Conservation (phyloP, 2,329 filamentous ascomycete species). For the Clonostachys solani region DNA sequence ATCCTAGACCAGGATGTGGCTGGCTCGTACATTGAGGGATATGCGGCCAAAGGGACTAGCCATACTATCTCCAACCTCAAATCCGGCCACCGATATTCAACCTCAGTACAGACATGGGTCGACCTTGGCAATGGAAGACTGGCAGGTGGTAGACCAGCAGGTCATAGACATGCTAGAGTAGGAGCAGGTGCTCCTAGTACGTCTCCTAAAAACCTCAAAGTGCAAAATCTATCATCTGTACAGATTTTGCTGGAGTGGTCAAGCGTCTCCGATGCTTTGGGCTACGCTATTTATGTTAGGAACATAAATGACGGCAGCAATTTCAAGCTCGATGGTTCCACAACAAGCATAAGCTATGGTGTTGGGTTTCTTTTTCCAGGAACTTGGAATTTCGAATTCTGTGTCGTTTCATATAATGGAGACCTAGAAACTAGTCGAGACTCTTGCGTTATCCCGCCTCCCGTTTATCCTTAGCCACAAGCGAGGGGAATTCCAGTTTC, state of each 20-base stretch:
- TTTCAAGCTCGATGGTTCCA: background rate
- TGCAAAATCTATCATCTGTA: too few species aligned
- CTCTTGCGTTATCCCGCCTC: too few species aligned
- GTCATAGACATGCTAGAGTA: background rate
- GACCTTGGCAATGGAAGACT: background rate
- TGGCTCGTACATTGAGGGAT: background rate
- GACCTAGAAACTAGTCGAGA: slow-evolving; percentile 3
- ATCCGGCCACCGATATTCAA: background rate
- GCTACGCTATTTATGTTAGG: background rate
- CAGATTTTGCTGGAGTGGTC: background rate
- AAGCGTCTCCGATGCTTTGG: background rate
- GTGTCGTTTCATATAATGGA: slow-evolving; percentile 11
- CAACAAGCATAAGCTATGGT: background rate
- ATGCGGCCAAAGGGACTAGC: background rate
- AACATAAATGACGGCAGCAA: background rate
- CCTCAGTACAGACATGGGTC: background rate
- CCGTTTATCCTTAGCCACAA: too few species aligned
- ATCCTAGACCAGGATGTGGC: background rate
- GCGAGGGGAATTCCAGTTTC: too few species aligned
- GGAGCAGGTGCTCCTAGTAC: background rate
- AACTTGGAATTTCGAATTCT: slow-evolving; percentile 11
- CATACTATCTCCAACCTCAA: background rate
- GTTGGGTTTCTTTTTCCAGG: slow-evolving; percentile 8
- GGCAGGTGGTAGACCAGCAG: background rate
- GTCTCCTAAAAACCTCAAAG: background rate